These are phyloP conservation scores for Debaryomyces tyrocola DNA, from an alignment of 805 yeast species.

Conservation along the genomic window DNA sequence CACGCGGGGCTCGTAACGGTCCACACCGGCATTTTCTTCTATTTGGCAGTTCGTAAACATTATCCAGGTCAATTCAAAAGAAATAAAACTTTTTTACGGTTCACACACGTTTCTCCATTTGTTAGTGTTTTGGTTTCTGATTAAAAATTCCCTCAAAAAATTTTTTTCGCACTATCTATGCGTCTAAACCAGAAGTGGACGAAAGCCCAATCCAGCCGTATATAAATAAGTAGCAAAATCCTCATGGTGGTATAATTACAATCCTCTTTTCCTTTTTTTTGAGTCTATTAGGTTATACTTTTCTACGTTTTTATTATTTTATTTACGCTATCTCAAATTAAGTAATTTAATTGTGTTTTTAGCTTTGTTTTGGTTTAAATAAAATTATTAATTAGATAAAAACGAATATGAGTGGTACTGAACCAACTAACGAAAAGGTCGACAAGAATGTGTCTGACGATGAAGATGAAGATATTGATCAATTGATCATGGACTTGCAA, in stretches of 20 bases:
- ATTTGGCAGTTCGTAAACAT: not conserved
- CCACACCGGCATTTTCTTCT: not conserved
- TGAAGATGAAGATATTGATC: slow-evolving; percentile 58
- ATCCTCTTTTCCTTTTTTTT: not conserved
- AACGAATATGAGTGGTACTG: slow-evolving; percentile 37
- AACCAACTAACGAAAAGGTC: slow-evolving; percentile 58
- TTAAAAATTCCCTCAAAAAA: slow-evolving; percentile 4
- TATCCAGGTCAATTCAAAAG: not conserved
- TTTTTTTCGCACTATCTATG: not conserved
- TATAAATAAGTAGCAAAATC: not conserved
- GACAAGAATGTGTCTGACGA: slow-evolving; percentile 52
- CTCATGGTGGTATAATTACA: not conserved
- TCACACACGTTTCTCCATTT: not conserved
- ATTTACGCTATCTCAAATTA: not conserved
- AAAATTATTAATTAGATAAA: slow-evolving; percentile 1
- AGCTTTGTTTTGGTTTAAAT: not conserved
- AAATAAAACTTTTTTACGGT: not conserved
- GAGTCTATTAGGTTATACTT: not conserved
- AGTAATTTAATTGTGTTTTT: not conserved
- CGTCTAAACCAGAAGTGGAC: not conserved
- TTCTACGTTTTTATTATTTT: slow-evolving; percentile 1
- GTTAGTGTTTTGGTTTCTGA: not conserved
- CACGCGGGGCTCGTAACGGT: too few relatives aligned
- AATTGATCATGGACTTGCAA: slow-evolving; percentile 76
- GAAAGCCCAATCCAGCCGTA: not conserved